phyloP scores from a whole-genome alignment of 805 yeast genomes.

The Metschnikowia henanensis region DNA sequence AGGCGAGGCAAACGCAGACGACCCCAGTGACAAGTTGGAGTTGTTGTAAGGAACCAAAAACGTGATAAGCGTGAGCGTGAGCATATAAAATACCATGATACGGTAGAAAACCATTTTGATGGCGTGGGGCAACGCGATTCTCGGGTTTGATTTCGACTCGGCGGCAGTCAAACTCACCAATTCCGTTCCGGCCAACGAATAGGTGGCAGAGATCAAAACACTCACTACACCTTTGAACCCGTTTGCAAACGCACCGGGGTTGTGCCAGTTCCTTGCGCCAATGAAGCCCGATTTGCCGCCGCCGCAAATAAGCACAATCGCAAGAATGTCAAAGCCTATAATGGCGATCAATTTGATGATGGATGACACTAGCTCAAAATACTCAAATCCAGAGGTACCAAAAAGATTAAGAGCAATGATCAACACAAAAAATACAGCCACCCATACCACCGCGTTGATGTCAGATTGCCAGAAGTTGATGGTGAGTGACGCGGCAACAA shows the following conservation, averaged over 20 bases:
- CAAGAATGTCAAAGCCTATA: slow-evolving; percentile 42
- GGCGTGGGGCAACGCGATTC: slow-evolving; percentile 40
- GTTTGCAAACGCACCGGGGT: slow-evolving; percentile 37
- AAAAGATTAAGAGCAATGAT: slow-evolving; percentile 34
- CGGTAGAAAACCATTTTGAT: slow-evolving; percentile 45
- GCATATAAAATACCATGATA: slow-evolving; percentile 39
- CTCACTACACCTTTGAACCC: slow-evolving; percentile 39
- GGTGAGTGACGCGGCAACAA: slow-evolving; percentile 43
- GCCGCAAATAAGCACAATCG: slow-evolving; percentile 40
- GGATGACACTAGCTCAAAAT: slow-evolving; percentile 37
- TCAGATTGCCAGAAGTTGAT: slow-evolving; percentile 40
- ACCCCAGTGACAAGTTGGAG: slow-evolving; percentile 23
- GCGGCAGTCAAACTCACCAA: slow-evolving; percentile 40
- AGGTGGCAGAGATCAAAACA: slow-evolving; percentile 41
- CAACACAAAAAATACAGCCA: slow-evolving; percentile 38
- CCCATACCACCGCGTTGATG: slow-evolving; percentile 43
- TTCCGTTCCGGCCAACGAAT: slow-evolving; percentile 45
- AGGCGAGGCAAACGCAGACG: slow-evolving; percentile 39
- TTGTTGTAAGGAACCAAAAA: slow-evolving; percentile 39
- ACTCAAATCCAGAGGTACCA: slow-evolving; percentile 39
- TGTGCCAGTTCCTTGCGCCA: slow-evolving; percentile 38
- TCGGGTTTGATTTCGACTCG: slow-evolving; percentile 37
- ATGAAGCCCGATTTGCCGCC: slow-evolving; percentile 39
- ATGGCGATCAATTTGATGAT: slow-evolving; percentile 37
- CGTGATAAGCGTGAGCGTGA: slow-evolving; percentile 40